A percentile compares a stretch with the other conserved stretches of the same genome.
Evolutionary conservation across 495 filamentous ascomycete species (phyloP).

Genomic region (Xylaria grammica): DNA sequence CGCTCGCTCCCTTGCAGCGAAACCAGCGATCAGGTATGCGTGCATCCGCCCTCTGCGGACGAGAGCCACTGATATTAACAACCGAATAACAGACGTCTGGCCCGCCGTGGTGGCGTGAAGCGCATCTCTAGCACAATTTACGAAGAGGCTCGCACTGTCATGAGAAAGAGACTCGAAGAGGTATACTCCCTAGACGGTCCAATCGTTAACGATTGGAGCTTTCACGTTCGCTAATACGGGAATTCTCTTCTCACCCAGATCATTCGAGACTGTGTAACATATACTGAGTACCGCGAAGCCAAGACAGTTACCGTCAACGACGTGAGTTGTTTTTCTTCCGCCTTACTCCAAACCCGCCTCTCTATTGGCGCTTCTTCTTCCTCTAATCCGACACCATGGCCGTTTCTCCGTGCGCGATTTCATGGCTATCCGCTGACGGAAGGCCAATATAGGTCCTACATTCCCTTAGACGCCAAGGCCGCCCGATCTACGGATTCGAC

Average conservation of each 20-base stretch:
- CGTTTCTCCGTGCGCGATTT: background rate
- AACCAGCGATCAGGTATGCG: slow-evolving; percentile 70
- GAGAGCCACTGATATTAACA: slow-evolving; percentile 6
- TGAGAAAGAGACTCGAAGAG: slow-evolving; percentile 59
- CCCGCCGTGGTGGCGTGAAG: slow-evolving; percentile 79
- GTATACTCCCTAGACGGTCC: slow-evolving; percentile 43
- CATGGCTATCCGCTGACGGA: slow-evolving; percentile 1
- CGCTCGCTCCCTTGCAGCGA: slow-evolving; percentile 50
- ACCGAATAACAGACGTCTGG: slow-evolving; percentile 64
- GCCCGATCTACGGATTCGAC: slow-evolving; percentile 59
- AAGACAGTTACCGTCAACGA: slow-evolving; percentile 71
- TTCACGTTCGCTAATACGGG: background rate
- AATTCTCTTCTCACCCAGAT: slow-evolving; percentile 47
- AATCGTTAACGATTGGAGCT: background rate
- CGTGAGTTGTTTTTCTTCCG: slow-evolving; percentile 49
- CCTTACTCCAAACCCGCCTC: background rate
- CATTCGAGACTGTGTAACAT: slow-evolving; percentile 54
- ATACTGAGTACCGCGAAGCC: slow-evolving; percentile 54
- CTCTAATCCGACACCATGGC: background rate
- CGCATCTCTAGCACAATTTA: slow-evolving; percentile 75
- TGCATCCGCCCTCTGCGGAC: background rate
- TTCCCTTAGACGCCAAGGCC: slow-evolving; percentile 54
- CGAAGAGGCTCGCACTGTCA: slow-evolving; percentile 61
- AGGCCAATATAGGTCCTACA: slow-evolving; percentile 62
- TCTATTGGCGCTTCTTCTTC: background rate